Evolutionary conservation across 306 rosid species (phyloP).

Genomic region (Carpinus viminea): DNA sequence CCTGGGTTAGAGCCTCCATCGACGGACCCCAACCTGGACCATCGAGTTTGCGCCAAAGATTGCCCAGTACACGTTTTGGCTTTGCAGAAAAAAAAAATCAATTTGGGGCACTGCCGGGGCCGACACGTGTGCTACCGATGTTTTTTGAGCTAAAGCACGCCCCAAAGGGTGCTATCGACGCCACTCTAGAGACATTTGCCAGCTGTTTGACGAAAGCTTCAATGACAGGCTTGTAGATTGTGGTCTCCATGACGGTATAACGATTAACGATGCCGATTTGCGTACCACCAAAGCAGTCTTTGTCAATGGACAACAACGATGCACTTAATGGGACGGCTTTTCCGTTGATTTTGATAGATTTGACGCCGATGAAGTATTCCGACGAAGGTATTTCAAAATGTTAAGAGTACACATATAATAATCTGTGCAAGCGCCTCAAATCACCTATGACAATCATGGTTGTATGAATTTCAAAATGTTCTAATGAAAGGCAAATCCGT

Average conservation of each 20-base stretch:
- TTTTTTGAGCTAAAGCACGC: background rate
- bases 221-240: too few species aligned
- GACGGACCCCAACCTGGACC: conserved; percentile 58
- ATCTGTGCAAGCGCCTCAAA: too few species aligned
- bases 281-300: conserved; percentile 64
- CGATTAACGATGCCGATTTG: too few species aligned
- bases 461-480: too few species aligned
- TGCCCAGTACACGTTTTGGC: conserved; percentile 39
- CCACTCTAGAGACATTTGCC: too few species aligned
- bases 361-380: conserved; percentile 62
- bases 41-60: conserved; percentile 59
- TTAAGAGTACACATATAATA: too few species aligned
- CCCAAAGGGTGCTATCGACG: too few species aligned
- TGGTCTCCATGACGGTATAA: too few species aligned
- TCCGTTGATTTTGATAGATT: conserved; percentile 40
- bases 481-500: too few species aligned
- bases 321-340: conserved; percentile 35
- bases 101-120: conserved; percentile 47
- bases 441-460: too few species aligned
- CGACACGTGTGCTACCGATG: conserved; percentile 29
- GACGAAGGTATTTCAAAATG: conserved; percentile 14
- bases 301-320: conserved; percentile 40
- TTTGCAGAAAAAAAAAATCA: conserved; percentile 55
- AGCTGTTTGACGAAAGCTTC: too few species aligned
- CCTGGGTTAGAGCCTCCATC: conserved; percentile 47